phyloP scores from a whole-genome alignment of 305 asterid species.

The Fraxinus ornus region DNA sequence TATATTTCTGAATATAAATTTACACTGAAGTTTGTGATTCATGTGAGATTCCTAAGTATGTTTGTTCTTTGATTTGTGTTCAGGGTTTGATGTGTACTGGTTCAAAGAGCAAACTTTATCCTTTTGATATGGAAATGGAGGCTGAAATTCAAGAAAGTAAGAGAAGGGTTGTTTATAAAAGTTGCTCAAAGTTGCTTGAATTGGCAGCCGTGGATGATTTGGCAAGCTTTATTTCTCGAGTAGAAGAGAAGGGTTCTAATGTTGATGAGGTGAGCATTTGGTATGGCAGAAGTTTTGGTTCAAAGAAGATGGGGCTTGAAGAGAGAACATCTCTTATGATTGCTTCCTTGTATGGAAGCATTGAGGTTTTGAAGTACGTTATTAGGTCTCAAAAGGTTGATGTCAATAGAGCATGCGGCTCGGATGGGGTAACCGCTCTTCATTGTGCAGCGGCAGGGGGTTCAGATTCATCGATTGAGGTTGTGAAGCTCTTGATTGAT shows the following conservation, averaged over 20 bases:
- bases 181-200: conserved; percentile 58
- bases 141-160: conserved; percentile 26
- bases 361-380: conserved; percentile 45
- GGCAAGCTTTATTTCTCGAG: conserved; percentile 31
- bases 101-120: conserved; percentile 36
- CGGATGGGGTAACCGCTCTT: conserved; percentile 72
- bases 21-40: conserved; percentile 11
- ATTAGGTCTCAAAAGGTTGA: conserved; percentile 47
- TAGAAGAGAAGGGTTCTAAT: conserved; percentile 43
- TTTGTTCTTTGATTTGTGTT: conserved; percentile 20
- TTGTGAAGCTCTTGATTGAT: conserved; percentile 41
- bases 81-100: conserved; percentile 57
- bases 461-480: conserved; percentile 45
- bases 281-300: conserved; percentile 54
- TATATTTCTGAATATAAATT: conserved; percentile 8
- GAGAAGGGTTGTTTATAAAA: conserved; percentile 21
- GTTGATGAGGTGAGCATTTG: conserved; percentile 42
- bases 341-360: conserved; percentile 63
- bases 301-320: conserved; percentile 63
- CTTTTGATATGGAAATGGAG: conserved; percentile 53
- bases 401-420: conserved; percentile 56
- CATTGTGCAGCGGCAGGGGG: conserved; percentile 78
- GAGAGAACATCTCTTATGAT: conserved; percentile 68
- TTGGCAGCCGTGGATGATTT: conserved; percentile 53
- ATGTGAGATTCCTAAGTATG: conserved; percentile 15